A percentile compares a stretch with the other conserved stretches of the same genome.
These are phyloP conservation scores for Kwoniella sp. DNA, from an alignment of 768 basidiomycete species.

Conservation along the genomic window DNA sequence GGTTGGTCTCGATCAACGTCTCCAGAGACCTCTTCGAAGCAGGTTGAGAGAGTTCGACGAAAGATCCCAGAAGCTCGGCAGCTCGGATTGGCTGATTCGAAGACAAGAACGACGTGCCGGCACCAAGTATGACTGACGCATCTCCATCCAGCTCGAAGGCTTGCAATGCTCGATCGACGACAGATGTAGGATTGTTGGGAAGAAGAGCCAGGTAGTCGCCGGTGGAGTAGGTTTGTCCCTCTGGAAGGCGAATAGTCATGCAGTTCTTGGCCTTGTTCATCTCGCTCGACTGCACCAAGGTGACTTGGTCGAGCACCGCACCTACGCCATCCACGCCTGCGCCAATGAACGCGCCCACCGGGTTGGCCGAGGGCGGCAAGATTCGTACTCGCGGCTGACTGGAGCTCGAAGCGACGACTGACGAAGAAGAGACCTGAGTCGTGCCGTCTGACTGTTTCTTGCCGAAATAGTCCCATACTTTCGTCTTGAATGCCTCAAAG, in stretches of 20 bases:
- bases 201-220: conserved; percentile 63
- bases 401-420: neutral
- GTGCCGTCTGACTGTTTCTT: neutral
- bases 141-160: conserved; percentile 29
- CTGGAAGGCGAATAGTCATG: conserved; percentile 22
- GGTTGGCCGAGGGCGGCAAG: neutral
- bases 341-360: neutral
- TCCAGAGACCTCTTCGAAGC: conserved; percentile 60
- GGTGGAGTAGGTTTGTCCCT: conserved; percentile 54
- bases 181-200: conserved; percentile 22
- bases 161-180: conserved; percentile 25
- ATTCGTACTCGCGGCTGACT: neutral
- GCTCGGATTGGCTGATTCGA: conserved; percentile 57
- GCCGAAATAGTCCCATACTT: neutral
- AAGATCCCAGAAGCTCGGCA: conserved; percentile 58
- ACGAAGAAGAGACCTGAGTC: too few species aligned
- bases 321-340: neutral
- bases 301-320: neutral
- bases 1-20: conserved; percentile 49
- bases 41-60: conserved; percentile 62
- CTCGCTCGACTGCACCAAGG: neutral
- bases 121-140: conserved; percentile 53
- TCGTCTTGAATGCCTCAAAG: conserved; percentile 2
- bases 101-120: conserved; percentile 58
- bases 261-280: conserved; percentile 22